A percentile compares a stretch with the other conserved stretches of the same genome.
Conservation (phyloP, 2,329 filamentous ascomycete genomes). For the Aspergillus fijiensis region DNA sequence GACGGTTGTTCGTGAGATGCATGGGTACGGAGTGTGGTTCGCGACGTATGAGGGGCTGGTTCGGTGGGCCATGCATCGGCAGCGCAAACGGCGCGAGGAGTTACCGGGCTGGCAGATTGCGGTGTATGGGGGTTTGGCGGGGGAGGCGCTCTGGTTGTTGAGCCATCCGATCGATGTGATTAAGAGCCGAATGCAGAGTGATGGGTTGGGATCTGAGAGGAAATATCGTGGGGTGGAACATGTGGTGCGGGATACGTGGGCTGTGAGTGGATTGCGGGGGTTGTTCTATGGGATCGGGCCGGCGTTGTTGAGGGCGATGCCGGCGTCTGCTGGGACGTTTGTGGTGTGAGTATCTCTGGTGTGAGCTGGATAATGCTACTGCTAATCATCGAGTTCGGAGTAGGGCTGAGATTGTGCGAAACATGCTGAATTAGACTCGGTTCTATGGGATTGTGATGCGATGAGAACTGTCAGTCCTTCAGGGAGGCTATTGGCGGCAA, state of each 20-base stretch:
- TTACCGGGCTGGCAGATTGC: slow-evolving; percentile 81
- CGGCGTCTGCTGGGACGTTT: slow-evolving; percentile 91
- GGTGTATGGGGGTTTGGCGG: slow-evolving; percentile 85
- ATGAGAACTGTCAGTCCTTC: no score
- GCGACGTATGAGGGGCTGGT: slow-evolving; percentile 59
- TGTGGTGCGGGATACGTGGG: slow-evolving; percentile 77
- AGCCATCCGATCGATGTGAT: slow-evolving; percentile 94
- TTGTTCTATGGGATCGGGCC: slow-evolving; percentile 93
- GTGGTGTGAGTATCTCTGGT: slow-evolving; percentile 54
- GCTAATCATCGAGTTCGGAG: not conserved
- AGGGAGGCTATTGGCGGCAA: no score
- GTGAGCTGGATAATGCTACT: not conserved
- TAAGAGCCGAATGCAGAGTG: slow-evolving; percentile 98
- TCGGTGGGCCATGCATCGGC: slow-evolving; percentile 86
- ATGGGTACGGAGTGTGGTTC: slow-evolving; percentile 94
- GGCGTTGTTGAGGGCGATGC: slow-evolving; percentile 89
- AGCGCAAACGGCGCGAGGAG: slow-evolving; percentile 70
- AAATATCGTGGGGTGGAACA: slow-evolving; percentile 76
- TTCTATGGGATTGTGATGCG: no score
- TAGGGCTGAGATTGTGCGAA: not conserved
- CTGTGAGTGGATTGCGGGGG: slow-evolving; percentile 68
- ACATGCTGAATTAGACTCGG: not conserved
- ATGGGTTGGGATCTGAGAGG: slow-evolving; percentile 71
- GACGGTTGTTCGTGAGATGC: slow-evolving; percentile 79
- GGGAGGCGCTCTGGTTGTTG: slow-evolving; percentile 83